Evolutionary conservation across 352 stramenopile genomes (phyloP).

Genomic region (Ochromonadaceae sp.): DNA sequence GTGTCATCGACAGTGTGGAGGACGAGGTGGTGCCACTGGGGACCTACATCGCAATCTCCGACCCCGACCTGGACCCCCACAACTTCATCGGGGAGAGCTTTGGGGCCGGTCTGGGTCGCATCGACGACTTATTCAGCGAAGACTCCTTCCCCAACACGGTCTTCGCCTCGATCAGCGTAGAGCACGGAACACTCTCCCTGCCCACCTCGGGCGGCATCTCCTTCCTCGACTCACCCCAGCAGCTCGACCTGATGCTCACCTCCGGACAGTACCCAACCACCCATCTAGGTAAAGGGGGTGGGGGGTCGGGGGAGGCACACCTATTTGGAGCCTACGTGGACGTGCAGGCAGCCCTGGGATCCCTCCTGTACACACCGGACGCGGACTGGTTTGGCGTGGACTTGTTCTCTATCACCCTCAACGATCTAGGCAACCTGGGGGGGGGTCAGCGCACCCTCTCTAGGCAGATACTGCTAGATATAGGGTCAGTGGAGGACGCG

Average conservation of each 20-base stretch:
- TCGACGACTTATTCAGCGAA: too few species aligned
- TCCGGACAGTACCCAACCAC: too few species aligned
- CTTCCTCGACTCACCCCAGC: too few species aligned
- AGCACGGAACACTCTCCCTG: too few species aligned
- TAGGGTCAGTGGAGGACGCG: neutral
- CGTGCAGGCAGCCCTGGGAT: neutral
- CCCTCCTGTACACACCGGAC: neutral
- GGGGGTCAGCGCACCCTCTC: neutral
- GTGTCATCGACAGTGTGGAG: neutral
- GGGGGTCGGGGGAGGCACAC: neutral
- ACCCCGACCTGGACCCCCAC: neutral
- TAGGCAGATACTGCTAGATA: slow-evolving; percentile 1
- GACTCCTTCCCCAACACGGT: too few species aligned
- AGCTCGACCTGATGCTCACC: too few species aligned
- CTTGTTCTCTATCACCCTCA: neutral
- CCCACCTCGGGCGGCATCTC: too few species aligned
- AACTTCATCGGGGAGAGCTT: neutral
- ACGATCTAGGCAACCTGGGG: slow-evolving; percentile 7
- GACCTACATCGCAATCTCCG: neutral
- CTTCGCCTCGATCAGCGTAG: too few species aligned
- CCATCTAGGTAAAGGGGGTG: too few species aligned
- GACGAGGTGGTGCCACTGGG: neutral
- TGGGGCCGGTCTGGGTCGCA: too few species aligned
- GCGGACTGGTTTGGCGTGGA: slow-evolving; percentile 4
- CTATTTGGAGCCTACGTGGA: neutral